Evolutionary conservation across 306 rosid genomes (phyloP).

Genomic region (Mucuna pruriens): DNA sequence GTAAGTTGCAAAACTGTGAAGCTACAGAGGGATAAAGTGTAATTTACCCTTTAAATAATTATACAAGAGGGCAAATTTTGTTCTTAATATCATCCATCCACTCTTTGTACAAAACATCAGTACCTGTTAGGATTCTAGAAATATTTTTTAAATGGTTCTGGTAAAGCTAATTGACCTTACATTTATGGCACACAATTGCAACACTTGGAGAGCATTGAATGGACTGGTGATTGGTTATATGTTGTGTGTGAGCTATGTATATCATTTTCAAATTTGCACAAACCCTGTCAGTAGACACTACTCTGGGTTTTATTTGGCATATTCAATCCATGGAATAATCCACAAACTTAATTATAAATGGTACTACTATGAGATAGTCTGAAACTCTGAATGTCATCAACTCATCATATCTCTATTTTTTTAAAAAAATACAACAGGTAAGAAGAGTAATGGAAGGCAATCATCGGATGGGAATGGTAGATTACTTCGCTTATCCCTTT

Average conservation of each 20-base stretch:
- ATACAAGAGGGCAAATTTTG: constrained; percentile 1
- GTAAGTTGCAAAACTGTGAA: not conserved
- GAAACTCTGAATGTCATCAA: constrained; percentile 31
- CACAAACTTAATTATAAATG: constrained; percentile 11
- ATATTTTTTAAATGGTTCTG: constrained; percentile 3
- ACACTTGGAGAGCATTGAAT: constrained; percentile 1
- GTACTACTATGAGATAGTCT: constrained; percentile 20
- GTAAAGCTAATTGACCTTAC: constrained; percentile 11
- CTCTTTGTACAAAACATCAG: constrained; percentile 23
- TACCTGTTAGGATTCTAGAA: constrained; percentile 5
- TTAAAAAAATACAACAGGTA: constrained; percentile 61
- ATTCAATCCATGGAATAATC: constrained; percentile 27
- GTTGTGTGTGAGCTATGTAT: not conserved
- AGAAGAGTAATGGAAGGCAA: constrained; percentile 99
- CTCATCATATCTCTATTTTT: constrained; percentile 15
- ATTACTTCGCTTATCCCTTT: constrained; percentile 46
- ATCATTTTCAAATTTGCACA: constrained; percentile 8
- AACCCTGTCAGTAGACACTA: not conserved
- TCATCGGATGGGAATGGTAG: constrained; percentile 99
- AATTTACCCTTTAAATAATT: not conserved
- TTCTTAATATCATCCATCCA: not conserved
- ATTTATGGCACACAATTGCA: constrained; percentile 27
- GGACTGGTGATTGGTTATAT: constrained; percentile 20
- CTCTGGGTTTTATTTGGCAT: constrained; percentile 27
- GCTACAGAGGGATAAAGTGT: not conserved